A percentile compares a stretch with the other conserved stretches of the same genome.
Conservation (phyloP, 768 basidiomycete species). For the Mycena epipterygia region DNA sequence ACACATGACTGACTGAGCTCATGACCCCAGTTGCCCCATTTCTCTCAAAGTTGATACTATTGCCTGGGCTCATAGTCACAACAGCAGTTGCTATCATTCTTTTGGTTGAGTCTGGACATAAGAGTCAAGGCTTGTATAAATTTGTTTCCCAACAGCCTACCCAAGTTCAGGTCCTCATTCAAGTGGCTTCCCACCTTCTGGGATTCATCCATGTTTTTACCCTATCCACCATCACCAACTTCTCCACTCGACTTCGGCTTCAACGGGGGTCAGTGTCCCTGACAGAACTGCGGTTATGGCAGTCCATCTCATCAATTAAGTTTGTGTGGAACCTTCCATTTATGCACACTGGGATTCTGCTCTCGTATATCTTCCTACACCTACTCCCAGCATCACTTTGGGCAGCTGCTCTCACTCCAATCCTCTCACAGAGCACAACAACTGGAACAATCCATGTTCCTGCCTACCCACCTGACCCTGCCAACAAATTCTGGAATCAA, state of each 20-base stretch:
- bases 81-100: background rate
- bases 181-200: background rate
- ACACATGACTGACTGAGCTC: too few species aligned
- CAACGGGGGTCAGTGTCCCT: background rate
- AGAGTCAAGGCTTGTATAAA: background rate
- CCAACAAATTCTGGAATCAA: background rate
- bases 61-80: conserved; percentile 1
- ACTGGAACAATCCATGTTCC: background rate
- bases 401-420: conserved; percentile 1
- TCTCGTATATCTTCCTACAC: conserved; percentile 3
- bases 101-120: background rate
- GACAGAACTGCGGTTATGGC: conserved; percentile 1
- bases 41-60: background rate
- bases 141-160: background rate
- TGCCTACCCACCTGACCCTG: background rate
- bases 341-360: background rate
- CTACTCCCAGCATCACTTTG: conserved; percentile 10
- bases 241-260: conserved; percentile 5
- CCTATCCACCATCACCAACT: background rate
- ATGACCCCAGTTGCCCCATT: background rate
- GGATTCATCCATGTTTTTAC: background rate
- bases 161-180: background rate
- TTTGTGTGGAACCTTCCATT: background rate
- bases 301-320: background rate
- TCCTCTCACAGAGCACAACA: background rate